Conservation (phyloP, 495 filamentous ascomycete genomes). For the Penicillium subrubescens region DNA sequence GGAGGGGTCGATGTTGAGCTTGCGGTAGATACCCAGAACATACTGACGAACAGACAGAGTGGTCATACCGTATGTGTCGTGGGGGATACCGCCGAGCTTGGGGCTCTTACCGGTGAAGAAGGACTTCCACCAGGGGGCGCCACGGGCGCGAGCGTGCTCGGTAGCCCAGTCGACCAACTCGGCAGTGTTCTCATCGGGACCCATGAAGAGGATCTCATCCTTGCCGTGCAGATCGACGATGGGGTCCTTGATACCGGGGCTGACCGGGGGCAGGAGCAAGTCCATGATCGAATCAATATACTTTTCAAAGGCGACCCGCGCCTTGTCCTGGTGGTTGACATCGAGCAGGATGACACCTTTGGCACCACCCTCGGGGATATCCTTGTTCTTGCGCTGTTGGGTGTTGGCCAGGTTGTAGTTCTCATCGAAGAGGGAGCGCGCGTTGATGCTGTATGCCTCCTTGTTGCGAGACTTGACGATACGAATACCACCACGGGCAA, state of each 20-base stretch:
- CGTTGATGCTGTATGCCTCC: constrained; percentile 95
- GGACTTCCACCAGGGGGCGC: constrained; percentile 98
- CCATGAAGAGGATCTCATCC: constrained; percentile 97
- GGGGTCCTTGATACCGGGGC: constrained; percentile 97
- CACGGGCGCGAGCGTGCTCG: constrained; percentile 83
- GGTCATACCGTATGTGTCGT: constrained; percentile 97
- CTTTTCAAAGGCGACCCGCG: constrained; percentile 91
- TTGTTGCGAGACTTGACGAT: constrained; percentile 97
- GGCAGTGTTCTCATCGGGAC: constrained; percentile 97
- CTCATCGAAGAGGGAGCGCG: constrained; percentile 93
- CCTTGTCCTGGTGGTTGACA: constrained; percentile 90
- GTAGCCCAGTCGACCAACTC: constrained; percentile 98
- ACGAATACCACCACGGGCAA: constrained; percentile 94
- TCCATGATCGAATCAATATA: constrained; percentile 99
- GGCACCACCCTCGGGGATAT: constrained; percentile 98
- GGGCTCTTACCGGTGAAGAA: constrained; percentile 99
- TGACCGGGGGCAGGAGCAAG: constrained; percentile 82
- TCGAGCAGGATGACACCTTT: constrained; percentile 98
- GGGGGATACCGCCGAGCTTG: constrained; percentile 92
- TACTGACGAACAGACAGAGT: constrained; percentile 95
- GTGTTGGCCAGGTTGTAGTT: constrained; percentile 98
- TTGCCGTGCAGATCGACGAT: constrained; percentile 94
- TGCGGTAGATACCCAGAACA: constrained; percentile 94
- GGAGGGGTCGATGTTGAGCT: constrained; percentile 82
- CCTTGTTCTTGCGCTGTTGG: constrained; percentile 99